These are phyloP conservation scores for Trypanosoma rangeli DNA, from an alignment of 208 protist genomes.

Conservation along the genomic window DNA sequence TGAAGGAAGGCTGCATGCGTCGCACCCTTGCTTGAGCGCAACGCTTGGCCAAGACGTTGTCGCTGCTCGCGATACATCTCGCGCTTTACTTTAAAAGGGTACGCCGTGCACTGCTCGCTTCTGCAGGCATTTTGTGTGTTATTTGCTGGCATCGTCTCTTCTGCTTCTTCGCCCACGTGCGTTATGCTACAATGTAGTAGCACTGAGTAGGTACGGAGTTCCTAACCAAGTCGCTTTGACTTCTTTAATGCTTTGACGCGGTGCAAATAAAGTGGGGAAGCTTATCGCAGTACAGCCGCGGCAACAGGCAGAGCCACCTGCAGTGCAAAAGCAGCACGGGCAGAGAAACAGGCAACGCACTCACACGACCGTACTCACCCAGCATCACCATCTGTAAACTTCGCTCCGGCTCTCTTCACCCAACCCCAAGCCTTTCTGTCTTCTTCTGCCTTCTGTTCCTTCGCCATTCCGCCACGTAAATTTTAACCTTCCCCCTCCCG, in stretches of 20 bases:
- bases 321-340: not conserved
- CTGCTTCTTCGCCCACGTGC: not conserved
- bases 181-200: not conserved
- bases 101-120: slow-evolving; percentile 33
- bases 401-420: no score
- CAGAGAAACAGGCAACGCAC: not conserved
- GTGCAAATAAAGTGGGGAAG: not conserved
- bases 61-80: slow-evolving; percentile 90
- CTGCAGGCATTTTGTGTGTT: slow-evolving; percentile 6
- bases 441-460: no score
- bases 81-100: slow-evolving; percentile 62
- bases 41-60: slow-evolving; percentile 51
- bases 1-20: slow-evolving; percentile 78
- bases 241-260: not conserved
- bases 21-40: slow-evolving; percentile 37
- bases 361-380: not conserved
- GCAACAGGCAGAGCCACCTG: slow-evolving; percentile 11
- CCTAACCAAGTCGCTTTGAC: no score
- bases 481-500: no score
- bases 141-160: slow-evolving; percentile 9
- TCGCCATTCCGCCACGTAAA: no score
- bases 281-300: not conserved
- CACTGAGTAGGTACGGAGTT: not conserved
- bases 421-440: no score
- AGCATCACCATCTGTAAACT: no score